Evolutionary conservation across 2,329 filamentous ascomycete genomes (phyloP).

Genomic region (Lachnellula hyalina): DNA sequence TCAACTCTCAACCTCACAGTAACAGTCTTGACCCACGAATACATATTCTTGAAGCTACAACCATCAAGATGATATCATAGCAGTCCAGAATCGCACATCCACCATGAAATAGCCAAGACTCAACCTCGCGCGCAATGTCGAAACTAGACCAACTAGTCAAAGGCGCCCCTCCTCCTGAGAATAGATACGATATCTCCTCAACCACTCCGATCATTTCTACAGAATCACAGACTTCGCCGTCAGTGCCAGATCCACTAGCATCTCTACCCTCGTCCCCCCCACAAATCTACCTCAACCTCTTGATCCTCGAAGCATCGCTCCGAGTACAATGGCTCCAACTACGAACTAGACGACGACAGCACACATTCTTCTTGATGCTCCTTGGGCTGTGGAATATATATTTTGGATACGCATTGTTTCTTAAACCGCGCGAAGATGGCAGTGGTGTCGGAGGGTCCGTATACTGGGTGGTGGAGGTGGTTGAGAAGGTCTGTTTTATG

Average conservation of each 20-base stretch:
- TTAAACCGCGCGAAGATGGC: slow-evolving; percentile 94
- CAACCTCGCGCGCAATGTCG: slow-evolving; percentile 24
- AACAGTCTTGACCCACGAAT: neutral
- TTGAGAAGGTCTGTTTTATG: slow-evolving; percentile 86
- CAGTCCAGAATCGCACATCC: neutral
- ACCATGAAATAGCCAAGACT: slow-evolving; percentile 15
- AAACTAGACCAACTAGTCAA: slow-evolving; percentile 78
- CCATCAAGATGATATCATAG: neutral
- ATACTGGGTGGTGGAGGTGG: slow-evolving; percentile 92
- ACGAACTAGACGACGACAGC: slow-evolving; percentile 79
- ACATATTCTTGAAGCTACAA: neutral
- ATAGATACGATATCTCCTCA: slow-evolving; percentile 24
- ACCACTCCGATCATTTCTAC: slow-evolving; percentile 37
- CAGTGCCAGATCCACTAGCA: slow-evolving; percentile 29
- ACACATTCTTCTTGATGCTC: slow-evolving; percentile 84
- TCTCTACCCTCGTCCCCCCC: slow-evolving; percentile 33
- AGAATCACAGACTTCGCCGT: slow-evolving; percentile 31
- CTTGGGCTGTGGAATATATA: slow-evolving; percentile 75
- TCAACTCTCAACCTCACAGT: too few relatives aligned
- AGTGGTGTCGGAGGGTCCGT: slow-evolving; percentile 85
- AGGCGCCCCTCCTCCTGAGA: slow-evolving; percentile 67
- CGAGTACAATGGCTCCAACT: slow-evolving; percentile 90
- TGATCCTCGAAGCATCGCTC: slow-evolving; percentile 92
- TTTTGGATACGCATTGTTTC: slow-evolving; percentile 86
- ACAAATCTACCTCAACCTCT: slow-evolving; percentile 88